Percentiles rank a stretch among this genome's conserved stretches.
Evolutionary conservation across 148 eudicot genomes (phyloP).

Genomic region (Nepenthes mirabilis): DNA sequence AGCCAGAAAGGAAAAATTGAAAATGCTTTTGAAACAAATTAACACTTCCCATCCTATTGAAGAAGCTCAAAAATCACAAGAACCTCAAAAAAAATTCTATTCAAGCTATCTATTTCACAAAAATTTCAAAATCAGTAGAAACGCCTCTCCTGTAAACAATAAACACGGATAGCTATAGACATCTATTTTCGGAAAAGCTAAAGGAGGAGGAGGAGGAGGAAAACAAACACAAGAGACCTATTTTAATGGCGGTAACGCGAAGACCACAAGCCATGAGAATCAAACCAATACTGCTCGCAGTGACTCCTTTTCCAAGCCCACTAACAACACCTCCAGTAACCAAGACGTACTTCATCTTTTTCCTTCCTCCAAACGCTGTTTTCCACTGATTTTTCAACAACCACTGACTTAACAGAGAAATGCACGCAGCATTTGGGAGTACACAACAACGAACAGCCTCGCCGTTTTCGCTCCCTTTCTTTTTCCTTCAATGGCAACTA

Average conservation of each 20-base stretch:
- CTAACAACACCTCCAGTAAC: slow-evolving; percentile 97
- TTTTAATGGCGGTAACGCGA: slow-evolving; percentile 91
- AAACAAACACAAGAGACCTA: slow-evolving; percentile 27
- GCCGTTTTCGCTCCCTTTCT: too few relatives aligned
- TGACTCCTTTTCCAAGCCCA: slow-evolving; percentile 85
- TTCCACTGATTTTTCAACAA: too few relatives aligned
- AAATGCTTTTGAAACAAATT: background rate
- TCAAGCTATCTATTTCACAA: too few relatives aligned
- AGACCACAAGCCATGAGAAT: slow-evolving; percentile 87
- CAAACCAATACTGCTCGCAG: slow-evolving; percentile 89
- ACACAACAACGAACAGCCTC: too few relatives aligned
- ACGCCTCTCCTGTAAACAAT: too few relatives aligned
- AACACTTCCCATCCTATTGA: background rate
- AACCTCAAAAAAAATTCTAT: too few relatives aligned
- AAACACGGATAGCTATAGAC: background rate
- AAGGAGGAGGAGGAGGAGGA: background rate
- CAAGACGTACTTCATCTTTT: slow-evolving; percentile 69
- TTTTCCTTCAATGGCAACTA: too few relatives aligned
- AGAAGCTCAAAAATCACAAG: background rate
- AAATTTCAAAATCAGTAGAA: background rate
- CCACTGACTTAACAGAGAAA: too few relatives aligned
- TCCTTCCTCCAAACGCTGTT: background rate
- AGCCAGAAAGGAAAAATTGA: too few relatives aligned
- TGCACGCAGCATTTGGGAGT: too few relatives aligned
- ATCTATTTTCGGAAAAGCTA: too few relatives aligned